Conservation (phyloP, 2,329 filamentous ascomycete species). For the Colletotrichum sp. region DNA sequence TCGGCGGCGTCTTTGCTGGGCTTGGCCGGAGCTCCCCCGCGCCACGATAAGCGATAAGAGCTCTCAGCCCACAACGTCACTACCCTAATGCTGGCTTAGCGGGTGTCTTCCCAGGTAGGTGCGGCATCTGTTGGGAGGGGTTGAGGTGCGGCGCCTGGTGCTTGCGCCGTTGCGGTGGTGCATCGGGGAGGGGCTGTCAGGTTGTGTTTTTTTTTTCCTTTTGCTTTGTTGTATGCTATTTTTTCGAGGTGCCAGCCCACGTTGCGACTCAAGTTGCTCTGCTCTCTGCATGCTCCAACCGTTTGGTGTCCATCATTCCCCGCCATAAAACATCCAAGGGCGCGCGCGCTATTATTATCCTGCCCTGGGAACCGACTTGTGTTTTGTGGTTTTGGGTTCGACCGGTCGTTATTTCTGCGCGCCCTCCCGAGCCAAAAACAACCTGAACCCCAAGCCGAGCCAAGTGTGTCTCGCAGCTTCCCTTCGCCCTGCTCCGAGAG, state of each 20-base stretch:
- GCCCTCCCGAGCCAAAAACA: not conserved
- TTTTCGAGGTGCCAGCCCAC: not conserved
- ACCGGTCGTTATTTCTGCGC: not conserved
- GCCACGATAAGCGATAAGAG: conserved; percentile 22
- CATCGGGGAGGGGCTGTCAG: not conserved
- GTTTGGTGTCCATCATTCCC: not conserved
- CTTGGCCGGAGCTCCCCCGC: conserved; percentile 20
- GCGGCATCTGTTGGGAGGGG: conserved; percentile 9
- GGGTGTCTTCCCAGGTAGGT: not conserved
- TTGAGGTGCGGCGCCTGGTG: not conserved
- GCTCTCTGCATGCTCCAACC: not conserved
- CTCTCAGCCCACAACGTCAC: conserved; percentile 17
- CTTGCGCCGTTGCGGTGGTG: not conserved
- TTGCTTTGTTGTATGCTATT: not conserved
- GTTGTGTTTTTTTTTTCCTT: not conserved
- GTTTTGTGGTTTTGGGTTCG: not conserved
- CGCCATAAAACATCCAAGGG: conserved; percentile 6
- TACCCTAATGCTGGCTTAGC: not conserved
- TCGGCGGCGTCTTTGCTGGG: not conserved
- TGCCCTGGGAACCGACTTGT: not conserved
- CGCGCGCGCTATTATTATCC: conserved; percentile 15
- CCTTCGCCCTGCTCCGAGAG: not conserved
- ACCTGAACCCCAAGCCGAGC: not conserved
- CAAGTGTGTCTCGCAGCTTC: conserved; percentile 20
- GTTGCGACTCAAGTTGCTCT: not conserved